Base-by-base conservation (phyloP, 2,329 filamentous ascomycete genomes). In the Tolypocladium tundrense region DNA sequence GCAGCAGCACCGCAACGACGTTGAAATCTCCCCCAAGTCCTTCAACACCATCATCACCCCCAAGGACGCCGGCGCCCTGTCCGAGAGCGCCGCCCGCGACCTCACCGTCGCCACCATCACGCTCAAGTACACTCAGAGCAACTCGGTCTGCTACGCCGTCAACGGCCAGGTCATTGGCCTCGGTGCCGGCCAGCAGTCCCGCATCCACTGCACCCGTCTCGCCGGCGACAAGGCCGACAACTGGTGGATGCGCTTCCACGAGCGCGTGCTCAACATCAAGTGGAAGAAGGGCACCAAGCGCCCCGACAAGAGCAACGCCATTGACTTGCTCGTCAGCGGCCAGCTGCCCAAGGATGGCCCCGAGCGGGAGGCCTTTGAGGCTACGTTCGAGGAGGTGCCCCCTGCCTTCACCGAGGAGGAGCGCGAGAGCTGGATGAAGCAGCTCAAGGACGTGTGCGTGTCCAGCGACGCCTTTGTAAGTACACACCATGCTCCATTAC, bases 181-280 rank as follows among this genome's bases (percentile, higher is more conserved):
- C 58, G 94, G 94, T 64, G 94, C 94, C 57, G 94, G 94, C 60
- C 94, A 99, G 76, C 94, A 99, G 78, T 96, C 90, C 61, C 88
- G 94, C 66, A 99, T 99, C 67, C 94, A 99, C 82, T 99, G 94
- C 84, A 99, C 94, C 48, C 88, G 94, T 64, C 85, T 99, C 55
- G 94, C 94, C 13, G 94, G 94, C 60, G 93, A 97, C 80, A 99
- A 99, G 82, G 91, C 92, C 54, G 94, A 99, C 76, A 97, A 96
- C 81, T 97, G 93, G 93, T 99, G 93, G 94, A 88, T 99, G 81
- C 89, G 94, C 68, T 97, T 97, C 85, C 90, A 97, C 79, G 87
- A 90, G 66, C 88, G 90, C 56, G 90, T 94, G 14, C 82, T 97
- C 54, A 81, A 79, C 69, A 88, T 99, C 72, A 90, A 93, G 79